Conservation (phyloP, 768 basidiomycete species). For the Suillus tomentosus region DNA sequence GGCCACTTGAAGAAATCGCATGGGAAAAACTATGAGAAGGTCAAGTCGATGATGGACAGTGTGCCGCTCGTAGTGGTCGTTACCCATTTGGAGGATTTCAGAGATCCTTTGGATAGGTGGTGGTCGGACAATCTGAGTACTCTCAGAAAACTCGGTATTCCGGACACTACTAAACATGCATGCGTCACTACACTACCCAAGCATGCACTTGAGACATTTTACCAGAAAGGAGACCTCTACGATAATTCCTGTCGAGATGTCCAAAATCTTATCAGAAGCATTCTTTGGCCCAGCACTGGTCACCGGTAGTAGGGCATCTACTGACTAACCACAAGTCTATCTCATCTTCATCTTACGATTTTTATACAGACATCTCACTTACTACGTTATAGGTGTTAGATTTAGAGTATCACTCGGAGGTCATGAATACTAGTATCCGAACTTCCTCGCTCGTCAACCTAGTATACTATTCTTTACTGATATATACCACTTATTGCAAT, state of each 20-base stretch:
- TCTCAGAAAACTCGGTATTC: not conserved
- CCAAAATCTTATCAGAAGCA: not conserved
- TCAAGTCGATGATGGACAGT: not conserved
- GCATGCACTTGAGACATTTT: not conserved
- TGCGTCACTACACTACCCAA: not conserved
- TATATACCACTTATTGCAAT: no score
- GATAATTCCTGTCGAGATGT: not conserved
- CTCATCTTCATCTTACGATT: not conserved
- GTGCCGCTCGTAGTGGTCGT: not conserved
- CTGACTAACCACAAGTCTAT: no score
- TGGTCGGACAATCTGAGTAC: not conserved
- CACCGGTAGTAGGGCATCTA: no score
- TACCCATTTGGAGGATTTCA: not conserved
- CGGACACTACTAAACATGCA: not conserved
- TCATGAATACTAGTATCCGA: no score
- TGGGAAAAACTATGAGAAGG: not conserved
- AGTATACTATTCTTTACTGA: no score
- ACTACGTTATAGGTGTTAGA: no score
- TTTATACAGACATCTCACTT: not conserved
- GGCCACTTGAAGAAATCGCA: not conserved
- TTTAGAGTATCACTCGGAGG: no score
- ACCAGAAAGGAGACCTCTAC: not conserved
- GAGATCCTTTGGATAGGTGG: not conserved
- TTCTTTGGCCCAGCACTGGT: no score
- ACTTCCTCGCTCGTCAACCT: no score